phyloP scores from a whole-genome alignment of 805 yeast genomes.

The Saccharomycopsis lassenensis region DNA sequence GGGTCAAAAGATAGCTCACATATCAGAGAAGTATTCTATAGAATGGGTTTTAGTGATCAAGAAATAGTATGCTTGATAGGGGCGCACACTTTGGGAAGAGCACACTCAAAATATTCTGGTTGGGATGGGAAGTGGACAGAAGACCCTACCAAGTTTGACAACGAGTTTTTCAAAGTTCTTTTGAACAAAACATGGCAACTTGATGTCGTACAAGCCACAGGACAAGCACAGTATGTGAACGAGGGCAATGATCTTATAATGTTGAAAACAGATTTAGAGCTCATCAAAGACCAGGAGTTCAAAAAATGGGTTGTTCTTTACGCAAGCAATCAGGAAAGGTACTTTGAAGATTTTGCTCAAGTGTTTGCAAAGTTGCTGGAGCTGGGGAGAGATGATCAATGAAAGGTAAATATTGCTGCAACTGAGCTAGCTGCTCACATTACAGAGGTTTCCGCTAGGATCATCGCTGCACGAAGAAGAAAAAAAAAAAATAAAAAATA shows the following conservation, averaged over 20 bases:
- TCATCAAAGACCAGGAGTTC: slow-evolving; percentile 27
- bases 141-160: slow-evolving; percentile 31
- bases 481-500: too few relatives aligned
- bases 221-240: slow-evolving; percentile 30
- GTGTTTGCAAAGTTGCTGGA: slow-evolving; percentile 38
- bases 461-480: too few relatives aligned
- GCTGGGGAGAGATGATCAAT: too few relatives aligned
- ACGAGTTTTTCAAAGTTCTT: slow-evolving; percentile 31
- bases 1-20: slow-evolving; percentile 35
- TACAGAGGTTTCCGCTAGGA: too few relatives aligned
- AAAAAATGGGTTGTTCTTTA: slow-evolving; percentile 29
- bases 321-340: slow-evolving; percentile 28
- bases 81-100: slow-evolving; percentile 39
- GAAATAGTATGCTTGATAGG: slow-evolving; percentile 39
- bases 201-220: slow-evolving; percentile 32
- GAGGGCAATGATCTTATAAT: slow-evolving; percentile 30
- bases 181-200: slow-evolving; percentile 23
- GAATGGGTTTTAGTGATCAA: slow-evolving; percentile 38
- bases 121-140: slow-evolving; percentile 40
- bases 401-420: slow-evolving; percentile 19
- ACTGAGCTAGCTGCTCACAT: too few relatives aligned
- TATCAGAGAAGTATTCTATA: slow-evolving; percentile 33
- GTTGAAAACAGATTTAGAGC: slow-evolving; percentile 37
- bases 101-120: slow-evolving; percentile 38
- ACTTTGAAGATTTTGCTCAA: slow-evolving; percentile 29